Evolutionary conservation across 2,329 filamentous ascomycete species (phyloP), one percentile per base, ranked within the genome.

Genomic region (Hypoxylon sp.): DNA sequence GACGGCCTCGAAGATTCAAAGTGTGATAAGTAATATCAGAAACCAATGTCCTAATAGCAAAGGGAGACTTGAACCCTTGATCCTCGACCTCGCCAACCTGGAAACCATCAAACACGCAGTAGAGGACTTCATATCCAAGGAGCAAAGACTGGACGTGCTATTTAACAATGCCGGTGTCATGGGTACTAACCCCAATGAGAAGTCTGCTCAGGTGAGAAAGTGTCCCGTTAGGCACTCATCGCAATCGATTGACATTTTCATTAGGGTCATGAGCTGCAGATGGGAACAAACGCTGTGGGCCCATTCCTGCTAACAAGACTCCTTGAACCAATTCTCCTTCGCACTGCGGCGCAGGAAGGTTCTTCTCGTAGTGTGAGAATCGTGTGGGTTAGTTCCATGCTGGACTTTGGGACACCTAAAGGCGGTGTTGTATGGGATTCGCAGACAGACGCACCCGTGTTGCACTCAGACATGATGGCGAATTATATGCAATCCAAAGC

Each of bases 231-330:
- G 6, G 1, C 2, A 7, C 1, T 10, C 6, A n/a, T 11, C 5
- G n/a, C n/a, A 30, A 31, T 20, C 25, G 44, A 42, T 35, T 68
- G 33, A 68, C 27, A 51, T 6, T 13, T 33, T 4, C n/a, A 11
- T 25, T 72, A 77, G 50, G 76, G 76, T 27, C 64, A 77, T 42
- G 77, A 79, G 49, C 51, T 78, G 7, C 73, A 79, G 59, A 66
- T 77, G 61, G 71, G 72, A 27, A 73, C 75, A 7, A 79, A 79
- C 61, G 67, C 70, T 58, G 35, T 78, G 17, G 72, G 74, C 17
- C 73, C 68, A 37, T 75, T 62, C 42, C 60, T 75, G 5, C 50
- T 77, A 30, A 66, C 51, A 5, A 50, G 71, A 50, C 64, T 66
- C 30, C 67, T 66, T 8, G 53, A 61, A 22, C 66, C 66, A 14